Evolutionary conservation across 768 basidiomycete genomes (phyloP), one percentile per base, ranked within the genome.

Genomic region (Psilocybe cubensis): DNA sequence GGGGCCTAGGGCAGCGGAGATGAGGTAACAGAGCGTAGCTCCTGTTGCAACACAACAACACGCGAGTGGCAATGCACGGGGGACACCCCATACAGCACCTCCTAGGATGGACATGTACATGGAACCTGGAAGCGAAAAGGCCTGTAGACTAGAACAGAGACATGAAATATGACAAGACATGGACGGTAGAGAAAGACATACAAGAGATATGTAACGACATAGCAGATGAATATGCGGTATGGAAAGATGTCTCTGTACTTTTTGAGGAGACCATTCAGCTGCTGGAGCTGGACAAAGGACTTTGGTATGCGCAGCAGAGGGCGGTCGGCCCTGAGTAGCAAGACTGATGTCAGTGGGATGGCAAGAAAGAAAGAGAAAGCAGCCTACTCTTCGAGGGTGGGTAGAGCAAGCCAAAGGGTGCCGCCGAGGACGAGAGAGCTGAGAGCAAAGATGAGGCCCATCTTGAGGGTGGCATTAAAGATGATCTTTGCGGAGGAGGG

Each of bases 81-180:
- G 74, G 25, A 96, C 88, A 35, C 96, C 96, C 88, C 94, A 98
- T 3, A 97, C 91, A 0, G 96, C 96, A 29, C 96, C 96, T 18
- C 92, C 95, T 11, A 98, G 86, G 66, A 98, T 97, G 52, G 94
- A 94, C 46, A 98, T 84, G 69, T 98, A 98, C 95, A 98, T 96
- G 41, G 94, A 96, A 1, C 96, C 96, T 0, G 96, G 96, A 12
- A 98, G 82, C 6, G 95, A 96, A 74, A 98, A 98, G 0, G 94
- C 94, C 79, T 98, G 96, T 6, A 98, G 80, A 74, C 95, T 96
- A 56, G 17, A 57, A 40, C n/a, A 29, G 21, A 25, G 51, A 40
- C 9, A 20, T 31, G 12, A 38, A n/a, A 46, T n/a, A 31, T 52
- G 25, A 31, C 3, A 46, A 18, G 21, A 38, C 40, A 33, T 23